Conservation (phyloP, 768 basidiomycete genomes). For the Royoungia palumana region DNA sequence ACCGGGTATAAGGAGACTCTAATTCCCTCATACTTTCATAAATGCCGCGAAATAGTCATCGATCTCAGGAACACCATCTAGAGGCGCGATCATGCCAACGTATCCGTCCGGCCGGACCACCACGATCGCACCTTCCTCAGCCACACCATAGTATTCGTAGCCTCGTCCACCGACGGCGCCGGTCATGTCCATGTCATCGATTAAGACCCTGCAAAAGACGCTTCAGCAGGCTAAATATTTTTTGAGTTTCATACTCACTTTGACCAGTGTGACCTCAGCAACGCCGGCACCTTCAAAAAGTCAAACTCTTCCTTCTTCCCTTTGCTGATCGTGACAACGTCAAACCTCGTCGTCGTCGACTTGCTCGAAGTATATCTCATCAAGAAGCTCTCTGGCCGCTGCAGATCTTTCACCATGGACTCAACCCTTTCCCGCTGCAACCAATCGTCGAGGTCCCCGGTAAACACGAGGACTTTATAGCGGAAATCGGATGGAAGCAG, state of each 20-base stretch:
- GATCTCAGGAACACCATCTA: conserved; percentile 37
- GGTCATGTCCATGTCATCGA: conserved; percentile 52
- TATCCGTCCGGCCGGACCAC: conserved; percentile 46
- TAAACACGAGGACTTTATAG: conserved; percentile 49
- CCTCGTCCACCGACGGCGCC: conserved; percentile 49
- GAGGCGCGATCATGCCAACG: conserved; percentile 52
- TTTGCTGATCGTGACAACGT: conserved; percentile 26
- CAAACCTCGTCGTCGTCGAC: conserved; percentile 29
- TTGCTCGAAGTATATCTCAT: conserved; percentile 18
- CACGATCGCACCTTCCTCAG: conserved; percentile 25
- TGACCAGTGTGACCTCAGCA: conserved; percentile 40
- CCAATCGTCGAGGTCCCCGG: conserved; percentile 31
- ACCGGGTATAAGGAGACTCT: too few species aligned
- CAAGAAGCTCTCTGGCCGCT: conserved; percentile 26
- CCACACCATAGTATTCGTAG: conserved; percentile 51
- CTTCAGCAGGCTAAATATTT: background rate
- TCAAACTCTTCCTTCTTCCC: conserved; percentile 34
- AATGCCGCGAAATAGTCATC: conserved; percentile 50
- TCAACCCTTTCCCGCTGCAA: conserved; percentile 24
- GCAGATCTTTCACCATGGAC: conserved; percentile 27
- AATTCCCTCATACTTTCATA: conserved; percentile 15
- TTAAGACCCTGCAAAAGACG: conserved; percentile 44
- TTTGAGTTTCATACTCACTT: conserved; percentile 30
- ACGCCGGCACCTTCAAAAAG: conserved; percentile 30
- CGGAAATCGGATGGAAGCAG: conserved; percentile 44